These are phyloP conservation scores for Noccaea bulbosa DNA, from an alignment of 345 rosid species.

Conservation along the genomic window DNA sequence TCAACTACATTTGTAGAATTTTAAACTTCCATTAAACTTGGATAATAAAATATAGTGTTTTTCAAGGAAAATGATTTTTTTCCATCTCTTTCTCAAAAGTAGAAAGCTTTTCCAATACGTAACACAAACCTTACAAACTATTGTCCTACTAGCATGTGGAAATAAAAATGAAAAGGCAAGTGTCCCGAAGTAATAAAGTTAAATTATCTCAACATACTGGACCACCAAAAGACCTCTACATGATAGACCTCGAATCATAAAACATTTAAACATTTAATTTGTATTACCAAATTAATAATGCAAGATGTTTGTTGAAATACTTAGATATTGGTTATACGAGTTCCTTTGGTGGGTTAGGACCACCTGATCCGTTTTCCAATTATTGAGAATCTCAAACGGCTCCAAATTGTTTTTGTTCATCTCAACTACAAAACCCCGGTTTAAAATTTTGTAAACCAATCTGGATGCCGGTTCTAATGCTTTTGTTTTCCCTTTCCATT, in stretches of 20 bases:
- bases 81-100: conserved; percentile 28
- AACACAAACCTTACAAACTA: conserved; percentile 33
- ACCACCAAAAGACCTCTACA: conserved; percentile 21
- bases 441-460: neutral
- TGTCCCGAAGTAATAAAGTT: conserved; percentile 16
- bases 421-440: neutral
- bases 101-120: conserved; percentile 29
- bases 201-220: conserved; percentile 26
- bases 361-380: conserved; percentile 36
- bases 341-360: conserved; percentile 34
- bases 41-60: conserved; percentile 2
- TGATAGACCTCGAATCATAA: conserved; percentile 17
- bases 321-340: conserved; percentile 25
- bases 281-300: conserved; percentile 27
- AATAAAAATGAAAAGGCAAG: conserved; percentile 21
- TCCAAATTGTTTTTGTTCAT: conserved; percentile 4
- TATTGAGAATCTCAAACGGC: conserved; percentile 31
- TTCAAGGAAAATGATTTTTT: neutral
- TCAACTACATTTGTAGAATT: conserved; percentile 12
- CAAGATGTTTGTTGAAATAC: conserved; percentile 28
- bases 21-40: neutral
- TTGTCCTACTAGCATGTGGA: conserved; percentile 37
- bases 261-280: neutral
- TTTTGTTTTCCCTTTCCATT: too few species aligned
- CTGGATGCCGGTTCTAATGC: neutral